Percentiles rank a stretch among this genome's conserved stretches.
phyloP scores from a whole-genome alignment of 2,329 filamentous ascomycete species.

The Penicillium sp. region DNA sequence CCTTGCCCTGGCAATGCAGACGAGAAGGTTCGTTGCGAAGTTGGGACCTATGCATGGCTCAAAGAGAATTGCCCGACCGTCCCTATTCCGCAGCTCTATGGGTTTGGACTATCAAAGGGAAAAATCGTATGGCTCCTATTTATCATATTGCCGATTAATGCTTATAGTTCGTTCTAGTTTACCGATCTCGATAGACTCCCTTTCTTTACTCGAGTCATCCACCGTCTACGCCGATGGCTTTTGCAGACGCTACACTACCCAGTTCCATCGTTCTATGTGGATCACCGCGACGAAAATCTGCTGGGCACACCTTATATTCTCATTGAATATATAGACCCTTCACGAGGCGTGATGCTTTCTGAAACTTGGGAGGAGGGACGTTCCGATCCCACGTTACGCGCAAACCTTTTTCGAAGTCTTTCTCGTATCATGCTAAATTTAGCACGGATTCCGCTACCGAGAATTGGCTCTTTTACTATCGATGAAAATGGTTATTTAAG shows the following conservation, averaged over 20 bases:
- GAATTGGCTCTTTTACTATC: conserved; percentile 5
- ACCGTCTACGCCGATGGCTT: background rate
- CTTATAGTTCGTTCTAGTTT: background rate
- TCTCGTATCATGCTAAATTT: conserved; percentile 3
- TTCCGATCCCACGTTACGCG: conserved; percentile 2
- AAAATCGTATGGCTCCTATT: conserved; percentile 10
- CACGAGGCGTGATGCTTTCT: conserved; percentile 16
- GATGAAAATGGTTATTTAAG: conserved; percentile 18
- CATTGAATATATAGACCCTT: conserved; percentile 15
- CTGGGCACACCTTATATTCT: conserved; percentile 8
- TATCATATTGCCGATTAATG: too few relatives aligned
- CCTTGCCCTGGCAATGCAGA: conserved; percentile 39
- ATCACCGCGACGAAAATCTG: too few relatives aligned
- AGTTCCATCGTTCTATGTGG: background rate
- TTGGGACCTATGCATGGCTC: conserved; percentile 40
- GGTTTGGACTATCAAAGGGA: conserved; percentile 13
- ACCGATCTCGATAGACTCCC: conserved; percentile 3
- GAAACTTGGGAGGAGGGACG: conserved; percentile 10
- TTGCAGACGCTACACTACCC: background rate
- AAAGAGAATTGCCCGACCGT: conserved; percentile 24
- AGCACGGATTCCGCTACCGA: conserved; percentile 1
- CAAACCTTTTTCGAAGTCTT: conserved; percentile 6
- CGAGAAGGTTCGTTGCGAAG: conserved; percentile 43
- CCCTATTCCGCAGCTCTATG: conserved; percentile 14
- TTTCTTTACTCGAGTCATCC: background rate